Conservation (phyloP, 2,329 filamentous ascomycete genomes). For the Cryphonectria japonica region DNA sequence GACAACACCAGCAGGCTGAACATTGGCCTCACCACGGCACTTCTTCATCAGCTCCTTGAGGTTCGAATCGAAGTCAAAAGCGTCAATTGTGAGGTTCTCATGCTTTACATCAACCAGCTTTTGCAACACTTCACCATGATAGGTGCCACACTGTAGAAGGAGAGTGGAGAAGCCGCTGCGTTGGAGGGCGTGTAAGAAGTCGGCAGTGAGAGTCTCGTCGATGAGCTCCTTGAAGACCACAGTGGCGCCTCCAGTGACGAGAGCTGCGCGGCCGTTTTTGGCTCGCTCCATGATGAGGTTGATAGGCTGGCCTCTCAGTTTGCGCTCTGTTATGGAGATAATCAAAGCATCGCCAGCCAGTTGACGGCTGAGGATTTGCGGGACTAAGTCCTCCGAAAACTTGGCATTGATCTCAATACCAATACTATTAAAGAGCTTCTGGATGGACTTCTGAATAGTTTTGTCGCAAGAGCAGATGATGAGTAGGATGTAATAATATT, state of each 20-base stretch:
- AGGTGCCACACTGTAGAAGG: constrained; percentile 78
- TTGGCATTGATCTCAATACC: neutral
- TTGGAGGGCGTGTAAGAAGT: constrained; percentile 66
- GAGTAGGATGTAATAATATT: neutral
- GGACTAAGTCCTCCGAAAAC: neutral
- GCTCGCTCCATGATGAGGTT: constrained; percentile 15
- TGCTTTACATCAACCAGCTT: constrained; percentile 35
- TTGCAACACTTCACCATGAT: constrained; percentile 58
- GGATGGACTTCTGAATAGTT: neutral
- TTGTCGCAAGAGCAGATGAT: neutral
- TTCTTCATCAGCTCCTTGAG: constrained; percentile 62
- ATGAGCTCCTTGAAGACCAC: constrained; percentile 79
- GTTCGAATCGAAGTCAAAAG: constrained; percentile 70
- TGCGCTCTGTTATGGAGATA: neutral
- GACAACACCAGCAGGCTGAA: constrained; percentile 67
- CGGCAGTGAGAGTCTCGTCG: constrained; percentile 61
- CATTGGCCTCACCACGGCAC: constrained; percentile 52
- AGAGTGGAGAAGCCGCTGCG: constrained; percentile 70
- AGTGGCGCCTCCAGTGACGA: constrained; percentile 92
- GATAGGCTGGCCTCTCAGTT: neutral
- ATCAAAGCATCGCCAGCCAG: neutral
- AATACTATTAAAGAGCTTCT: neutral
- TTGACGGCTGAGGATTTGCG: neutral
- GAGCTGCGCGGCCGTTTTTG: constrained; percentile 53
- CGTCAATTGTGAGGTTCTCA: constrained; percentile 52